A percentile compares a stretch with the other conserved stretches of the same genome.
Evolutionary conservation across 768 basidiomycete species (phyloP).

Genomic region (Amanita jacksonii): DNA sequence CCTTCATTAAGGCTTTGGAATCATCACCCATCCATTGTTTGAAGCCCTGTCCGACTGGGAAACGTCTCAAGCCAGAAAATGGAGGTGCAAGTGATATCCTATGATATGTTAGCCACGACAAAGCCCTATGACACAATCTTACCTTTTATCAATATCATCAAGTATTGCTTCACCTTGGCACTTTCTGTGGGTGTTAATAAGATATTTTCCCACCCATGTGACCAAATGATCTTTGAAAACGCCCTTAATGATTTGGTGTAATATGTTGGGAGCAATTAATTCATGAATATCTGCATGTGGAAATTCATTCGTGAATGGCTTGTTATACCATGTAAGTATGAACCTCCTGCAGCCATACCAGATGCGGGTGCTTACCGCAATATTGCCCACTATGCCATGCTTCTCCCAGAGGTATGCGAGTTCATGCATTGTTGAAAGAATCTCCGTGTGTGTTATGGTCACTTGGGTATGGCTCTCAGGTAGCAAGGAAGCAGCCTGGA

Average conservation of each 20-base stretch:
- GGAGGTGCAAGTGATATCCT: slow-evolving; percentile 9
- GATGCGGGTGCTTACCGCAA: too few species aligned
- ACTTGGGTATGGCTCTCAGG: too few species aligned
- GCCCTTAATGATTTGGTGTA: slow-evolving; percentile 21
- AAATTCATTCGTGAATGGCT: slow-evolving; percentile 17
- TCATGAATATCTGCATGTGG: slow-evolving; percentile 5
- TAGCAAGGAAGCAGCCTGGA: too few species aligned
- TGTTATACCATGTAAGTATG: slow-evolving; percentile 6
- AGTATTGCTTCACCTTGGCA: too few species aligned
- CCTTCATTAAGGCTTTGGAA: slow-evolving; percentile 22
- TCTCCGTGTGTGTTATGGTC: too few species aligned
- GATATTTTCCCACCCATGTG: background rate
- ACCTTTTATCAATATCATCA: too few species aligned
- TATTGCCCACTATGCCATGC: too few species aligned
- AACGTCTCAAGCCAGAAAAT: slow-evolving; percentile 9
- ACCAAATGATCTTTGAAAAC: slow-evolving; percentile 1
- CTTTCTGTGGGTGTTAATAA: background rate
- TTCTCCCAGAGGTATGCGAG: too few species aligned
- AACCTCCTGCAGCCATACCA: too few species aligned
- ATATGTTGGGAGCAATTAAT: slow-evolving; percentile 20
- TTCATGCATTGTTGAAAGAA: too few species aligned
- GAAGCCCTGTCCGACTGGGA: slow-evolving; percentile 14
- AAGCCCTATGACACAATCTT: too few species aligned
- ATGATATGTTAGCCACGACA: background rate
- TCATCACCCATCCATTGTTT: slow-evolving; percentile 21